Percentiles rank a stretch among this genome's conserved stretches.
Conservation (phyloP, 2,329 filamentous ascomycete genomes). For the Cytospora mali region DNA sequence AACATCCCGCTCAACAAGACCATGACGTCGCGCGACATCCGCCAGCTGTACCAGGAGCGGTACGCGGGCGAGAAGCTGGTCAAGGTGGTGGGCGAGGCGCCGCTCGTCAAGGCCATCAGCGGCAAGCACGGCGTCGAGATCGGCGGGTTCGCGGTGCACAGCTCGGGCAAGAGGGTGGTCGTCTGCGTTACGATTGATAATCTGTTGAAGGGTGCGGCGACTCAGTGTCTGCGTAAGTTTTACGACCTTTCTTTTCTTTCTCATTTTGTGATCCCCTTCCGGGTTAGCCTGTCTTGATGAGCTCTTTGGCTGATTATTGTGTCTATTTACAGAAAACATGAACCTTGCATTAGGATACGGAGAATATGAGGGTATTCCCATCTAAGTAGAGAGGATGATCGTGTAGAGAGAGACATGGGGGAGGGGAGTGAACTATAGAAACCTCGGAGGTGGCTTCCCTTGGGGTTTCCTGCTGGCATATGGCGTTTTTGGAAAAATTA, state of each 20-base stretch:
- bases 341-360: slow-evolving; percentile 86
- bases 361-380: slow-evolving; percentile 85
- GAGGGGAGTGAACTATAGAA: background rate
- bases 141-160: slow-evolving; percentile 93
- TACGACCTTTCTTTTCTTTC: slow-evolving; percentile 39
- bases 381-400: slow-evolving; percentile 36
- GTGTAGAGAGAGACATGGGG: too few relatives aligned
- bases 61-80: slow-evolving; percentile 96
- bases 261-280: background rate
- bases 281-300: background rate
- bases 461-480: background rate
- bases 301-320: slow-evolving; percentile 12
- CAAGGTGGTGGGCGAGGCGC: slow-evolving; percentile 86
- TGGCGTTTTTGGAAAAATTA: background rate
- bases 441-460: background rate
- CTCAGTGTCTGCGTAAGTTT: slow-evolving; percentile 84
- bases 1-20: slow-evolving; percentile 82
- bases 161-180: slow-evolving; percentile 86
- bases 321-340: slow-evolving; percentile 75
- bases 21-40: slow-evolving; percentile 89
- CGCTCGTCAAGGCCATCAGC: slow-evolving; percentile 80
- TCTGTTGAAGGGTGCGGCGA: slow-evolving; percentile 88
- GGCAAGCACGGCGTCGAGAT: slow-evolving; percentile 90
- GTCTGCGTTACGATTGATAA: slow-evolving; percentile 94
- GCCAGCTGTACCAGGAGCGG: slow-evolving; percentile 92